phyloP scores from a whole-genome alignment of 1,284 basidiomycete species.

The Hortiboletus rubellus region DNA sequence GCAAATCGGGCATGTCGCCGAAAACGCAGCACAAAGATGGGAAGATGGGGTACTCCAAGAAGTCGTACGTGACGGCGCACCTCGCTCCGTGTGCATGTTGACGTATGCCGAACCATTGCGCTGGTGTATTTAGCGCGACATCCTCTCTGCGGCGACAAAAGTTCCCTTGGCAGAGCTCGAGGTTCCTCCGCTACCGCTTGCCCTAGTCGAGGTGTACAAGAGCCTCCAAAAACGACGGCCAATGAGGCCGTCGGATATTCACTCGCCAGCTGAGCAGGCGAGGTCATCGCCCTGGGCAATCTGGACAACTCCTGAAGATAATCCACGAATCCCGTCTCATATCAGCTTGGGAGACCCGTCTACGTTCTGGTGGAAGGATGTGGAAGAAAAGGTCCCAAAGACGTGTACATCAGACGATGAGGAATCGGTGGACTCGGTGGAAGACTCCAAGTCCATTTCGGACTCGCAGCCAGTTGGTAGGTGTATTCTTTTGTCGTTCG shows the following conservation, averaged over 20 bases:
- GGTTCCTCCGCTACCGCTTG: conserved; percentile 8
- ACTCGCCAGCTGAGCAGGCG: conserved; percentile 2
- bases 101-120: neutral
- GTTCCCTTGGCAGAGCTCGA: conserved; percentile 1
- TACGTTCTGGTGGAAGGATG: conserved; percentile 15
- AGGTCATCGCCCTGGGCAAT: neutral
- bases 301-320: neutral
- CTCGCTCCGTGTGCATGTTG: neutral
- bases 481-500: too few species aligned
- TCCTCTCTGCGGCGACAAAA: neutral
- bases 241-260: conserved; percentile 6
- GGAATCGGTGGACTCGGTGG: too few species aligned
- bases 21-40: neutral
- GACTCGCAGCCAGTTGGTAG: too few species aligned
- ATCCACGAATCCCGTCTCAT: neutral
- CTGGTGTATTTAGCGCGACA: neutral
- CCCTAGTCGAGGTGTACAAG: conserved; percentile 3
- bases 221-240: neutral
- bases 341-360: conserved; percentile 6
- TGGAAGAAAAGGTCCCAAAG: too few species aligned
- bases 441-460: too few species aligned
- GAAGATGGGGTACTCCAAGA: neutral
- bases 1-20: neutral
- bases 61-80: neutral
- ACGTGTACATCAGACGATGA: too few species aligned